phyloP scores from a whole-genome alignment of 768 basidiomycete genomes.

The Auricularia heimuer region DNA sequence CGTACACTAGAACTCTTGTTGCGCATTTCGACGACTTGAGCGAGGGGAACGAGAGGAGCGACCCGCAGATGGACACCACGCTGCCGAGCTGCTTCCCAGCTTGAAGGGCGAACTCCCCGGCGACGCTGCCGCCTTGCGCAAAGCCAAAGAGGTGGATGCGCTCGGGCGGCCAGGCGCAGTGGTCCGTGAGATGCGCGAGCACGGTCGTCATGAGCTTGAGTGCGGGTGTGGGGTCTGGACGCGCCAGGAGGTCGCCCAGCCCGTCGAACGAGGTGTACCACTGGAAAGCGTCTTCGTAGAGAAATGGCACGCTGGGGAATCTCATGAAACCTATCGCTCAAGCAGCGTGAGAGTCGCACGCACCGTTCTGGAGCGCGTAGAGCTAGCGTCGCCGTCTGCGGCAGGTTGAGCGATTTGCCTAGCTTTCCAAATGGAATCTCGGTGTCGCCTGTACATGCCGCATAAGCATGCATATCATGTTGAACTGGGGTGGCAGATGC shows the following conservation, averaged over 20 bases:
- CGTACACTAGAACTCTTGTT: constrained; percentile 54
- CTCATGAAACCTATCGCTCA: neutral
- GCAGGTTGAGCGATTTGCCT: constrained; percentile 65
- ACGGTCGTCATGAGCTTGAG: constrained; percentile 45
- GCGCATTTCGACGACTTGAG: constrained; percentile 32
- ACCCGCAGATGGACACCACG: constrained; percentile 58
- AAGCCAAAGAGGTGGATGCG: constrained; percentile 85
- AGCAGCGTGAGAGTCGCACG: constrained; percentile 13
- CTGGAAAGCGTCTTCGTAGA: constrained; percentile 71
- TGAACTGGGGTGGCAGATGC: constrained; percentile 12
- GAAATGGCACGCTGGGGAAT: constrained; percentile 54
- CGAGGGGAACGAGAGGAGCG: constrained; percentile 72
- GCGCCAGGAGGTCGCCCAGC: constrained; percentile 59
- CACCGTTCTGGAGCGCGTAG: constrained; percentile 72
- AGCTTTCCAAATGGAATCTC: constrained; percentile 67
- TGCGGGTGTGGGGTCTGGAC: constrained; percentile 65
- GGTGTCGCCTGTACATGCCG: constrained; percentile 55
- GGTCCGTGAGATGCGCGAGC: constrained; percentile 44
- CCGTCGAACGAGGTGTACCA: constrained; percentile 80
- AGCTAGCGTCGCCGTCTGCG: constrained; percentile 80
- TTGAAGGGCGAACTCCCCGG: constrained; percentile 43
- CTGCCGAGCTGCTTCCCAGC: constrained; percentile 40
- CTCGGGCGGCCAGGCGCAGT: constrained; percentile 54
- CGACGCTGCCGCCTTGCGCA: constrained; percentile 76
- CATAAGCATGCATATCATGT: constrained; percentile 2